These are phyloP conservation scores for Sporisorium exsertum DNA, from an alignment of 1,284 basidiomycete genomes.

Conservation along the genomic window DNA sequence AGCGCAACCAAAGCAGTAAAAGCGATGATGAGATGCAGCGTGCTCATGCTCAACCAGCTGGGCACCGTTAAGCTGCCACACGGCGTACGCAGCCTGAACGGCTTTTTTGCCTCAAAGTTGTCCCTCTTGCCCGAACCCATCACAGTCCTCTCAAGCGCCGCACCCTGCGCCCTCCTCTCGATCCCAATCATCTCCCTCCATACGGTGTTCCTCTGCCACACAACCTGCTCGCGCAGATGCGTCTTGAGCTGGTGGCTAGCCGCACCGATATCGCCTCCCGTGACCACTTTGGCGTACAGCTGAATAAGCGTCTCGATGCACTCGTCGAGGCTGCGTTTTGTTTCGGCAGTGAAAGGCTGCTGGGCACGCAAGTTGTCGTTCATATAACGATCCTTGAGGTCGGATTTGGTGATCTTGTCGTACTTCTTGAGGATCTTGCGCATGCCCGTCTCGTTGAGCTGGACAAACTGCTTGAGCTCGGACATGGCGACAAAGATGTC, in stretches of 20 bases:
- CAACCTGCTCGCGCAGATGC: conserved; percentile 87
- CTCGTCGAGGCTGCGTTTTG: conserved; percentile 74
- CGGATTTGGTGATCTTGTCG: conserved; percentile 90
- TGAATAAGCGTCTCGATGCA: conserved; percentile 77
- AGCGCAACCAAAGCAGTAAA: conserved; percentile 60
- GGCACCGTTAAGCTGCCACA: conserved; percentile 55
- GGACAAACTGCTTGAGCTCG: conserved; percentile 90
- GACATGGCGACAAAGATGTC: conserved; percentile 81
- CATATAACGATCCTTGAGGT: conserved; percentile 87
- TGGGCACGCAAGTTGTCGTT: conserved; percentile 77
- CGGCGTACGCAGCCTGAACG: conserved; percentile 53
- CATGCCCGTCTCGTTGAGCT: conserved; percentile 93
- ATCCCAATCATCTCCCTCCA: conserved; percentile 98
- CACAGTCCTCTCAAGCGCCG: conserved; percentile 62
- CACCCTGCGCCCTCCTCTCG: conserved; percentile 74
- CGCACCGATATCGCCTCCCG: conserved; percentile 78
- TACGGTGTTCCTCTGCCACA: conserved; percentile 93
- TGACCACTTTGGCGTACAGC: conserved; percentile 88
- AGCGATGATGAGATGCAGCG: conserved; percentile 63
- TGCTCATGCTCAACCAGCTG: conserved; percentile 60
- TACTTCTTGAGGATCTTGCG: conserved; percentile 99
- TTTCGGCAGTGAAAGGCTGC: conserved; percentile 73
- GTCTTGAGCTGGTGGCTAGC: conserved; percentile 86
- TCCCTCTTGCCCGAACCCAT: conserved; percentile 48
- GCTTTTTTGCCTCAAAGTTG: conserved; percentile 54